A percentile compares a stretch with the other conserved stretches of the same genome.
Evolutionary conservation across 2,329 filamentous ascomycete genomes (phyloP).

Genomic region (Epichloe typhina): DNA sequence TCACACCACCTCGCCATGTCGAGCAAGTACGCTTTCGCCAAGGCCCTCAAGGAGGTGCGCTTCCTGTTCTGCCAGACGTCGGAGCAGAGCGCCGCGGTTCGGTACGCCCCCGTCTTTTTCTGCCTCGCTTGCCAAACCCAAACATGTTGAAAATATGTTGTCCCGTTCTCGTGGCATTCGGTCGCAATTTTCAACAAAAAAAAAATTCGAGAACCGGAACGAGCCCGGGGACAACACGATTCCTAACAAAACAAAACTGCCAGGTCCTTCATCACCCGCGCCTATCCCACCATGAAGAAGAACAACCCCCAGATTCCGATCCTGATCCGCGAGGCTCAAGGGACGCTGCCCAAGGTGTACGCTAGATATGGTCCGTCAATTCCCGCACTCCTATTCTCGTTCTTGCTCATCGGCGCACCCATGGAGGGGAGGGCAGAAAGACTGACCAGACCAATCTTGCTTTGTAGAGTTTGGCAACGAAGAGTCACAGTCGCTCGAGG

Average conservation of each 20-base stretch:
- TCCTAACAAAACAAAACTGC: too few species aligned
- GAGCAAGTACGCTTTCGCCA: constrained; percentile 81
- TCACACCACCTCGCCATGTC: constrained; percentile 53
- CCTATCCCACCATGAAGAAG: constrained; percentile 99
- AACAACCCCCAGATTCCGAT: constrained; percentile 92
- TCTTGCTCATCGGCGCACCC: not conserved
- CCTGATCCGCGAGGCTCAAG: constrained; percentile 81
- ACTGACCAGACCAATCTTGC: not conserved
- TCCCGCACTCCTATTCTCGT: not conserved
- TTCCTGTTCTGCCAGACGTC: constrained; percentile 96
- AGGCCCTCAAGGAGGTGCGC: constrained; percentile 83
- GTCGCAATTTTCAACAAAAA: too few species aligned
- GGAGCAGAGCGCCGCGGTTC: constrained; percentile 75
- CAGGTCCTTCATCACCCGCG: constrained; percentile 78
- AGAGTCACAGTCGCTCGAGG: constrained; percentile 44
- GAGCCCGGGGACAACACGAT: not conserved
- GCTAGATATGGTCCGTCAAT: constrained; percentile 67
- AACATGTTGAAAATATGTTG: not conserved
- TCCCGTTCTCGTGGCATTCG: too few species aligned
- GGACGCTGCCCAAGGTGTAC: constrained; percentile 74
- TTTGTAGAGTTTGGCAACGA: constrained; percentile 40
- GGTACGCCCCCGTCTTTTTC: constrained; percentile 41
- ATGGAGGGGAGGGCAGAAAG: not conserved
- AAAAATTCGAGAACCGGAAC: too few species aligned
- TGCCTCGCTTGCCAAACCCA: too few species aligned